These are phyloP conservation scores for Suhomyces panamericanus DNA, from an alignment of 1,139 yeast genomes.

Conservation along the genomic window DNA sequence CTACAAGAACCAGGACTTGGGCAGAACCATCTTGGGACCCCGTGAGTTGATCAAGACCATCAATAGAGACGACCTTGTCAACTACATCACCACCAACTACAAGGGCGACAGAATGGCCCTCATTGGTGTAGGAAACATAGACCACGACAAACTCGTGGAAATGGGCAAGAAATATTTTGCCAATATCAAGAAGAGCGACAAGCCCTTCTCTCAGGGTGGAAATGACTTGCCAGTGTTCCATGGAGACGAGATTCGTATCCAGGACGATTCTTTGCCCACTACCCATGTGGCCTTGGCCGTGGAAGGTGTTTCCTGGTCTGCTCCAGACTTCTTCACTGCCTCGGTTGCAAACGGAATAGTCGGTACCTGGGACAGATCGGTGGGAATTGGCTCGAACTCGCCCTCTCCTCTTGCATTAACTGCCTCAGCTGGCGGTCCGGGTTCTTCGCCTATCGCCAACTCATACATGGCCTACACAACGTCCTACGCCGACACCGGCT, in stretches of 20 bases:
- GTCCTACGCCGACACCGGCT: conserved; percentile 94
- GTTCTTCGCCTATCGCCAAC: conserved; percentile 68
- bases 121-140: conserved; percentile 92
- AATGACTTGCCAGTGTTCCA: conserved; percentile 78
- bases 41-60: conserved; percentile 82
- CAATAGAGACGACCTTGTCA: conserved; percentile 69
- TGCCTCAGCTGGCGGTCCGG: conserved; percentile 62
- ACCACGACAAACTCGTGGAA: conserved; percentile 78
- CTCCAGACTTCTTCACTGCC: conserved; percentile 93
- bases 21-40: conserved; percentile 97
- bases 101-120: conserved; percentile 97
- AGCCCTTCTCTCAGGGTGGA: conserved; percentile 70
- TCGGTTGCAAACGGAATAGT: conserved; percentile 94
- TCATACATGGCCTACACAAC: conserved; percentile 96
- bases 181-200: conserved; percentile 64
- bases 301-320: conserved; percentile 98
- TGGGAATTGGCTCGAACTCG: conserved; percentile 71
- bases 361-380: conserved; percentile 96
- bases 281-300: conserved; percentile 92
- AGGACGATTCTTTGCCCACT: conserved; percentile 80
- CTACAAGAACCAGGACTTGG: conserved; percentile 86
- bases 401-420: conserved; percentile 79
- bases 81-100: conserved; percentile 82
- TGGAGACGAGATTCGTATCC: conserved; percentile 84
- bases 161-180: conserved; percentile 79